Evolutionary conservation across 495 filamentous ascomycete genomes (phyloP), one percentile per base, ranked within the genome.

Genomic region (Terfezia boudieri): DNA sequence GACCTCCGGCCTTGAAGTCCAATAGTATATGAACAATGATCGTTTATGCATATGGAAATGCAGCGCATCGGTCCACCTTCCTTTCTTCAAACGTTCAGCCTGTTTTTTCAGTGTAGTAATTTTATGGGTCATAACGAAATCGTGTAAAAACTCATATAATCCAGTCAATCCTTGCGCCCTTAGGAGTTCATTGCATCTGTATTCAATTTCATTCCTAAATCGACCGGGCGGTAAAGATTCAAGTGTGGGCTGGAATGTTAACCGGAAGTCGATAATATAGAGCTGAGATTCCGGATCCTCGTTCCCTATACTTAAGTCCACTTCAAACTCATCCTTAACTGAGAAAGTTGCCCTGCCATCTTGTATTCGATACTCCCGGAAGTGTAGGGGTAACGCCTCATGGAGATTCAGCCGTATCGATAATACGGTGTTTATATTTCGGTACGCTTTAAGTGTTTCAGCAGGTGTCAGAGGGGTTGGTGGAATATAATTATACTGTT

Each of bases 251-350:
- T 69, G 71, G 66, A 92, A 98, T 26, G 80, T 67, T 58, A 92
- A 86, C 52, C 87, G 77, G 57, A 94, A 82, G 61, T 95, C 88
- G 57, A 96, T 81, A 62, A 95, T 94, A 68, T 79, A 94, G 63
- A 93, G 86, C 63, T 88, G 89, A 9, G 79, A 82, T 35, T 74
- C 68, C 12, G 77, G 76, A 52, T 88, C 78, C 61, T 94, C 87
- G 58, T 86, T 79, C 0, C 80, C 83, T 55, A 95, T 80, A 0
- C 83, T 83, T 55, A 96, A 76, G 61, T 96, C 90, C 22, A 94
- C 75, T 64, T 98, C 92, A 63, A 94, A 98, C 62, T 95, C 90
- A 49, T 75, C 76, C 26, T 75, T 69, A 7, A 95, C 81, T 36
- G 70, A 74, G 65, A 96, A 98, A 0, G 87, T 95, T 12, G 81